phyloP scores from a whole-genome alignment of 768 basidiomycete genomes.

The Steccherinum ochraceum region DNA sequence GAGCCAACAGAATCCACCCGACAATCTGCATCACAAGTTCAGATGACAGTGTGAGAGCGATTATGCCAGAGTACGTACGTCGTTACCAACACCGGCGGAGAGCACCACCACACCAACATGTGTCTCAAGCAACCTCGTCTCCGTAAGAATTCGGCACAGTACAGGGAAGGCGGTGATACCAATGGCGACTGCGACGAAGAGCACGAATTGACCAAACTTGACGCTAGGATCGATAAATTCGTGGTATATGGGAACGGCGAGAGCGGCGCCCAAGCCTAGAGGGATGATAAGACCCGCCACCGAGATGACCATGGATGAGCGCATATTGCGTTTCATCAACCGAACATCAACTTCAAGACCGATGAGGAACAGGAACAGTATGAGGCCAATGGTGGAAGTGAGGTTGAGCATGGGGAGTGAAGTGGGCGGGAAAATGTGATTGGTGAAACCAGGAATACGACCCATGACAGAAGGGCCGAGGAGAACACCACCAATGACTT shows the following conservation, averaged over 20 bases:
- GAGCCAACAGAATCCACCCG: slow-evolving; percentile 82
- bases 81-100: slow-evolving; percentile 72
- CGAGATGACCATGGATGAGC: slow-evolving; percentile 53
- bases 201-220: slow-evolving; percentile 74
- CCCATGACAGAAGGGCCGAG: slow-evolving; percentile 73
- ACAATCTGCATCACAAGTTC: slow-evolving; percentile 21
- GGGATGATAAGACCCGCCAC: slow-evolving; percentile 68
- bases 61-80: slow-evolving; percentile 33
- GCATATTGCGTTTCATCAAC: slow-evolving; percentile 58
- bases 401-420: slow-evolving; percentile 59
- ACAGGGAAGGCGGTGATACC: slow-evolving; percentile 82
- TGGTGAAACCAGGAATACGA: slow-evolving; percentile 65
- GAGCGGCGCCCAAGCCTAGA: slow-evolving; percentile 72
- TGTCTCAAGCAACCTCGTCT: slow-evolving; percentile 76
- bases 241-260: slow-evolving; percentile 68
- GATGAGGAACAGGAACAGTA: slow-evolving; percentile 78
- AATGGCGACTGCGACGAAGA: slow-evolving; percentile 81
- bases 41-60: not conserved
- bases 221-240: slow-evolving; percentile 53
- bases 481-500: slow-evolving; percentile 86
- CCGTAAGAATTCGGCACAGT: slow-evolving; percentile 78
- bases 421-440: slow-evolving; percentile 28
- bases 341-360: slow-evolving; percentile 79
- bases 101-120: slow-evolving; percentile 80
- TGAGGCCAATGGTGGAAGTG: slow-evolving; percentile 69